These are phyloP conservation scores for Erysimum cheiri DNA, from an alignment of 441 rosid genomes.

Conservation along the genomic window DNA sequence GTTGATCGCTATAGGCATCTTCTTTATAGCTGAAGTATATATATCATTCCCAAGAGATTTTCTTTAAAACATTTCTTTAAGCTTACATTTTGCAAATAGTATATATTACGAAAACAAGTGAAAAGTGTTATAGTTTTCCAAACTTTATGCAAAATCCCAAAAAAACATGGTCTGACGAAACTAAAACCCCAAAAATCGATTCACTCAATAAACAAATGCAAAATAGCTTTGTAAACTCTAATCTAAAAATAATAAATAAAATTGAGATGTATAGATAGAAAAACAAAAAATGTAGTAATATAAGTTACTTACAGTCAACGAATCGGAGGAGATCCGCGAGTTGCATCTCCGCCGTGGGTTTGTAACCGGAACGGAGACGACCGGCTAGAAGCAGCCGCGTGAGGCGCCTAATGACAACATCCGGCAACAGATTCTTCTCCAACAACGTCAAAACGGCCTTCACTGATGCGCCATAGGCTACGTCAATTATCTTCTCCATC, in stretches of 20 bases:
- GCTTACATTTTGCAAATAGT: background rate
- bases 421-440: conserved; percentile 76
- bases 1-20: conserved; percentile 82
- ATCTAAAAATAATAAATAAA: background rate
- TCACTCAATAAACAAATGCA: background rate
- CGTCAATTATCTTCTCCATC: conserved; percentile 60
- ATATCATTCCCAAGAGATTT: background rate
- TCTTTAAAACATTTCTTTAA: background rate
- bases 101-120: background rate
- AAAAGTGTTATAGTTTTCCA: background rate
- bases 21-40: conserved; percentile 55
- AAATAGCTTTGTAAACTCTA: background rate
- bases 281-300: background rate
- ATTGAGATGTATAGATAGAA: background rate
- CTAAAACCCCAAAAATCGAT: no score
- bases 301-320: conserved; percentile 49
- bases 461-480: conserved; percentile 63
- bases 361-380: conserved; percentile 74
- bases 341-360: conserved; percentile 61
- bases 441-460: conserved; percentile 55
- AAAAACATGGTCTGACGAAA: no score
- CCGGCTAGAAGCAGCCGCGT: conserved; percentile 66
- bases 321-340: conserved; percentile 70
- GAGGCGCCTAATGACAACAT: conserved; percentile 58
- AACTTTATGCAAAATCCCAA: no score